A percentile compares a stretch with the other conserved stretches of the same genome.
Evolutionary conservation across 768 basidiomycete genomes (phyloP).

Genomic region (Suillus subalutaceus): DNA sequence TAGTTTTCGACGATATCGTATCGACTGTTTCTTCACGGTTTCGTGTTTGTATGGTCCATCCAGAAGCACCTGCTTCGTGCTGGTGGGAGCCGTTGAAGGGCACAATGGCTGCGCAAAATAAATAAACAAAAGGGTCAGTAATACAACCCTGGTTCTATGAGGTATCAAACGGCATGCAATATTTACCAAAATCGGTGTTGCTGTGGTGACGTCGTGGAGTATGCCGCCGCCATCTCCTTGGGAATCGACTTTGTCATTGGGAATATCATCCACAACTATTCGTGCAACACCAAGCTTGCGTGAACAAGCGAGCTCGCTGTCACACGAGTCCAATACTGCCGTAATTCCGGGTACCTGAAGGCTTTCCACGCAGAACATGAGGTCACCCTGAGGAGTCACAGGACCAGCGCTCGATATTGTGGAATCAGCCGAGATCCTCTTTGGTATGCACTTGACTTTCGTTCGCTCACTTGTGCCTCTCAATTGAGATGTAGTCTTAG

Average conservation of each 20-base stretch:
- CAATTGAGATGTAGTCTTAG: conserved; percentile 16
- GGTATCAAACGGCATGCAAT: conserved; percentile 20
- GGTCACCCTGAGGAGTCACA: conserved; percentile 25
- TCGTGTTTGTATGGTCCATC: conserved; percentile 14
- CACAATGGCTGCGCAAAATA: conserved; percentile 24
- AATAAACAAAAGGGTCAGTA: conserved; percentile 22
- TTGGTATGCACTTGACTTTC: conserved; percentile 12
- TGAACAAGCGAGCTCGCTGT: conserved; percentile 18
- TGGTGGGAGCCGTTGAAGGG: conserved; percentile 22
- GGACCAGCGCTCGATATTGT: conserved; percentile 22
- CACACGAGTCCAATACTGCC: conserved; percentile 27
- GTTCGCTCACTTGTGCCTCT: conserved; percentile 20
- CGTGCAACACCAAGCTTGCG: neutral
- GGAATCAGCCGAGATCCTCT: conserved; percentile 28
- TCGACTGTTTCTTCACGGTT: conserved; percentile 19
- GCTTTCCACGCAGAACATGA: conserved; percentile 13
- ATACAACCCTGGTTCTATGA: conserved; percentile 18
- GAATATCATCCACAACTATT: neutral
- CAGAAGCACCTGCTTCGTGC: conserved; percentile 16
- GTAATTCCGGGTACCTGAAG: conserved; percentile 30
- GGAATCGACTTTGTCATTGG: conserved; percentile 7
- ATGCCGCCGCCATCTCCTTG: conserved; percentile 19
- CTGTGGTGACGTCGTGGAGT: conserved; percentile 25
- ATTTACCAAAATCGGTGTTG: conserved; percentile 35
- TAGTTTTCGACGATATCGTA: conserved; percentile 21